phyloP scores from a whole-genome alignment of 805 yeast genomes.

The Saturnispora zaruensis region DNA sequence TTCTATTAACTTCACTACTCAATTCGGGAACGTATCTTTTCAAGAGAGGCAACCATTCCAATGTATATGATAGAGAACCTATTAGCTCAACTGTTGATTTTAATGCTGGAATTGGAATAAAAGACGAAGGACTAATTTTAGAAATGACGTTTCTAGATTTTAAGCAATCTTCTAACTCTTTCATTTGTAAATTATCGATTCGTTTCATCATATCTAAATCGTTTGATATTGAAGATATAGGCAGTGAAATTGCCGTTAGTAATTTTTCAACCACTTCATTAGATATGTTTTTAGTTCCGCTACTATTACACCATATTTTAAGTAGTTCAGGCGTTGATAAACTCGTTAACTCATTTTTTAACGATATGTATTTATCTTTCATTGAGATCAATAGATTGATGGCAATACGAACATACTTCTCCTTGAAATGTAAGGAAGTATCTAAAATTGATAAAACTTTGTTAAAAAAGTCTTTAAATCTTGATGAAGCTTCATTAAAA shows the following conservation, averaged over 20 bases:
- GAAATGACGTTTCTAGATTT: constrained; percentile 4
- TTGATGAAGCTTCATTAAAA: constrained; percentile 11
- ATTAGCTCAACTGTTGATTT: constrained; percentile 45
- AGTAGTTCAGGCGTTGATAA: constrained; percentile 13
- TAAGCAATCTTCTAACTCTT: constrained; percentile 9
- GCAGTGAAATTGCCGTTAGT: constrained; percentile 3
- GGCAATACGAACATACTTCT: constrained; percentile 42
- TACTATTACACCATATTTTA: constrained; percentile 30
- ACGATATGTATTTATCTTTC: constrained; percentile 28
- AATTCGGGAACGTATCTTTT: constrained; percentile 31
- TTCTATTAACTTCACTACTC: constrained; percentile 11
- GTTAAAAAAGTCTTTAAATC: constrained; percentile 39
- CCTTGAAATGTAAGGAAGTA: constrained; percentile 51
- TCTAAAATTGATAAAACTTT: constrained; percentile 46
- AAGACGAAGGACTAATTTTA: constrained; percentile 11
- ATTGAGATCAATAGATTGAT: constrained; percentile 35
- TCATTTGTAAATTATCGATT: constrained; percentile 5
- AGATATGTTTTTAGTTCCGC: constrained; percentile 27
- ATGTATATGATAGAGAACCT: constrained; percentile 47
- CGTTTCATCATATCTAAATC: constrained; percentile 1
- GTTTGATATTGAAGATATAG: constrained; percentile 15
- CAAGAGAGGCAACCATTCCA: constrained; percentile 51
- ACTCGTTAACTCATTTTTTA: constrained; percentile 21
- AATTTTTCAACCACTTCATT: constrained; percentile 22
- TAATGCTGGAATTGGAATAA: constrained; percentile 32